Percentiles rank a stretch among this genome's conserved stretches.
These are phyloP conservation scores for Quercus berberidifolia DNA, from an alignment of 306 rosid genomes.

Conservation along the genomic window DNA sequence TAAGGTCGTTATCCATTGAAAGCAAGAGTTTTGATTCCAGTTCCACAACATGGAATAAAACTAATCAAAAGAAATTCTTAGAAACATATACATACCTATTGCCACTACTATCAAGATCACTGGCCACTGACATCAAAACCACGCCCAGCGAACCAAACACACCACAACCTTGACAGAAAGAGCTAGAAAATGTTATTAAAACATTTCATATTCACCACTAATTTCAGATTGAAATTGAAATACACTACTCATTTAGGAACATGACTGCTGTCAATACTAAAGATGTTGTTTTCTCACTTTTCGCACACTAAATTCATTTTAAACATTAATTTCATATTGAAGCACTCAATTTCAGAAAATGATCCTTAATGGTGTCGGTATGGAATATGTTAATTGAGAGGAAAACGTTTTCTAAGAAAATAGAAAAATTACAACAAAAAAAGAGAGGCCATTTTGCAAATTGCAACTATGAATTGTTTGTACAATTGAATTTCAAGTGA, in stretches of 20 bases:
- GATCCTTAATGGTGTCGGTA: not conserved
- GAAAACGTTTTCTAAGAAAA: no score
- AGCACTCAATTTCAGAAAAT: slow-evolving; percentile 1
- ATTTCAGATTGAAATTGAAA: slow-evolving; percentile 1
- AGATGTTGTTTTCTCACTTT: not conserved
- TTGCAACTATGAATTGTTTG: no score
- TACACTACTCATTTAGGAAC: not conserved
- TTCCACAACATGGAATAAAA: not conserved
- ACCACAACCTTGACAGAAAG: not conserved
- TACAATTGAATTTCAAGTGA: no score
- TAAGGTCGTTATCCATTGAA: slow-evolving; percentile 4
- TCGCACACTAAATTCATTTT: not conserved
- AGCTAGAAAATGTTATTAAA: not conserved
- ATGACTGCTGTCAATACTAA: not conserved
- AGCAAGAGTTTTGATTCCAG: not conserved
- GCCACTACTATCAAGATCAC: not conserved
- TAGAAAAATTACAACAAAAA: no score
- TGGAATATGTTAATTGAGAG: not conserved
- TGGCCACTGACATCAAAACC: not conserved
- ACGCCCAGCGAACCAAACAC: not conserved
- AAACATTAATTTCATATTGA: not conserved
- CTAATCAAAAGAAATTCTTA: not conserved
- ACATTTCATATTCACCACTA: slow-evolving; percentile 14
- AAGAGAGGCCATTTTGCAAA: no score
- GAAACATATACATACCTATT: not conserved